A percentile compares a stretch with the other conserved stretches of the same genome.
Conservation (phyloP, 257 asterid genomes). For the Solanum lycopersicoides region DNA sequence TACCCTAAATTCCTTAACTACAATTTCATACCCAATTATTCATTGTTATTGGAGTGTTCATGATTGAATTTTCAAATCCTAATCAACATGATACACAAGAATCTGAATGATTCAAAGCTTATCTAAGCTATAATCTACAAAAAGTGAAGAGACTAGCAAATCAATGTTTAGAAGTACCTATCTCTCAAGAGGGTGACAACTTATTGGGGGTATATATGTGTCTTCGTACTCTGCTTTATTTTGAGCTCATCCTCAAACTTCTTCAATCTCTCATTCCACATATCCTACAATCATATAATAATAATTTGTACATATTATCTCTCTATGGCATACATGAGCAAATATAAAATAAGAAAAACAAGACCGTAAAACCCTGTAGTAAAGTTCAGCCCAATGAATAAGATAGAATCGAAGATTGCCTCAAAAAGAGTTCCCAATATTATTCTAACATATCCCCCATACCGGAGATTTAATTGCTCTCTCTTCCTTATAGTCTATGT, state of each 20-base stretch:
- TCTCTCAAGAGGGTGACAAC: constrained; percentile 19
- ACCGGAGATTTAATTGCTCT: constrained; percentile 32
- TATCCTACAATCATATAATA: neutral
- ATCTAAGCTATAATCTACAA: neutral
- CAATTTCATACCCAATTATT: neutral
- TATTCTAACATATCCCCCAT: constrained; percentile 80
- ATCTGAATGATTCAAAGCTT: neutral
- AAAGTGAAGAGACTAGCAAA: neutral
- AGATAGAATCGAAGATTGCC: constrained; percentile 64
- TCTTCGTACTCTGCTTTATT: constrained; percentile 27
- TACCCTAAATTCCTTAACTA: neutral
- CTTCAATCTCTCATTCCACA: constrained; percentile 39
- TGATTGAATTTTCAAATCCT: neutral
- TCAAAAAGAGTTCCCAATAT: constrained; percentile 57
- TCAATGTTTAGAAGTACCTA: neutral
- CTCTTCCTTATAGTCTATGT: neutral
- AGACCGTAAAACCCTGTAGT: constrained; percentile 45
- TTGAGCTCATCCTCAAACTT: constrained; percentile 69
- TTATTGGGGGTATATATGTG: constrained; percentile 23
- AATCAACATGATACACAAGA: neutral
- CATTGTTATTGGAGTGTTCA: neutral
- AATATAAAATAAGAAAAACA: neutral
- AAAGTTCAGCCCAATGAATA: constrained; percentile 74
- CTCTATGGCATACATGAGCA: neutral
- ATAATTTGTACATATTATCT: neutral